Evolutionary conservation across 177 flowering plant species (phyloP).

Genomic region (Vitis hybrid): DNA sequence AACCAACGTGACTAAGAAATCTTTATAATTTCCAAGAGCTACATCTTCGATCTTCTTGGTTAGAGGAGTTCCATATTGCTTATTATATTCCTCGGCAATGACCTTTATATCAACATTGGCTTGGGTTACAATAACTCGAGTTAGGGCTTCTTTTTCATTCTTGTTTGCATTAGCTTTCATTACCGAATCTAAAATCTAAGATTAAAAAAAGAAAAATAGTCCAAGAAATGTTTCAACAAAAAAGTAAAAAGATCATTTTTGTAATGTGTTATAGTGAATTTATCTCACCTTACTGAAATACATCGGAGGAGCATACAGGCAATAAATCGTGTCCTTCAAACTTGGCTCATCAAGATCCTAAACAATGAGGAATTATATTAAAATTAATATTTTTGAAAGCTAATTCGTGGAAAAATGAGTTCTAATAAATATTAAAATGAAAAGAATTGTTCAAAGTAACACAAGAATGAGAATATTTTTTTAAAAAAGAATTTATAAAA

Average conservation of each 20-base stretch:
- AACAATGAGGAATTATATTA: too few relatives aligned
- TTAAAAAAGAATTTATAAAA: too few relatives aligned
- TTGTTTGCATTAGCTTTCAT: constrained; percentile 38
- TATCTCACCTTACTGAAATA: constrained; percentile 62
- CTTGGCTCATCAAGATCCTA: constrained; percentile 47
- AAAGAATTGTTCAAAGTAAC: too few relatives aligned
- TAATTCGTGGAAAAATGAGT: too few relatives aligned
- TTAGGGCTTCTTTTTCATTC: constrained; percentile 47
- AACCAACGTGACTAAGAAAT: constrained; percentile 61
- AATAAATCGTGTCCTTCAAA: constrained; percentile 43
- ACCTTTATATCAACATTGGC: constrained; percentile 59
- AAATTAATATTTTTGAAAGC: too few relatives aligned
- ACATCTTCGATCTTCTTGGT: constrained; percentile 42
- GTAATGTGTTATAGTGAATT: too few relatives aligned
- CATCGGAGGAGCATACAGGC: constrained; percentile 47
- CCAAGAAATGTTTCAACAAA: not conserved
- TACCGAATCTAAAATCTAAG: constrained; percentile 37
- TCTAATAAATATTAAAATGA: too few relatives aligned
- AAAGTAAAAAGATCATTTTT: too few relatives aligned
- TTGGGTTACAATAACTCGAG: constrained; percentile 59
- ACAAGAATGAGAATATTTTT: too few relatives aligned
- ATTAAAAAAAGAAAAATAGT: constrained; percentile 27
- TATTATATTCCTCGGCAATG: constrained; percentile 48
- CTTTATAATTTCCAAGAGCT: constrained; percentile 62
- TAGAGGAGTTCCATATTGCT: constrained; percentile 40